Base-by-base conservation (phyloP, 2,329 filamentous ascomycete species). In the Geosmithia putterillii region DNA sequence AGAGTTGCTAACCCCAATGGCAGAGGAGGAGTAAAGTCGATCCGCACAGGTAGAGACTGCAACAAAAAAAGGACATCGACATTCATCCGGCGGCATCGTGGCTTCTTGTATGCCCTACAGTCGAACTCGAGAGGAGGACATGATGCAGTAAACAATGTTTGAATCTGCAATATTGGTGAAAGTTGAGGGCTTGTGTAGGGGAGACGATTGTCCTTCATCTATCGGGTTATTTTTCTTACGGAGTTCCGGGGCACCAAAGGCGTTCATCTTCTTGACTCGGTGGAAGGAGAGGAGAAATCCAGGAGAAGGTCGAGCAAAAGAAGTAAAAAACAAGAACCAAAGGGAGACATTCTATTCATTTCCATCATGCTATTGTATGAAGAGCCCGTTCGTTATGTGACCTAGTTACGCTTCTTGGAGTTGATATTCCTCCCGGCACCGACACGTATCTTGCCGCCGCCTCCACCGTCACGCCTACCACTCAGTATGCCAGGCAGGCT, bases 351-450 rank as follows among this genome's bases (percentile, higher is more conserved):
- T 36, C 34, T 42, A 34, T 43, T 41, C 44, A 46, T 46, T 45
- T 42, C 44, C 23, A 35, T 28, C 35, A n/a, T n/a, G n/a, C n/a
- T n/a, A n/a, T n/a, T n/a, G n/a, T n/a, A n/a, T n/a, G n/a, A n/a
- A n/a, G n/a, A n/a, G n/a, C n/a, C n/a, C 39, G 41, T 42, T 22
- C 42, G 44, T 42, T 15, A 36, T 35, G 39, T 45, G 44, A 35
- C 46, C 53, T 64, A 64, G 51, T 71, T 69, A 56, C 74, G 68
- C 65, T 81, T 84, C 60, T 70, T 83, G 32, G 85, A 81, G 63
- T 98, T 98, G 42, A 96, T 76, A 56, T 83, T 87, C 57, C 80
- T 78, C 8, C 92, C 92, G 10, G 86, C 88, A 8, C 92, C 92
- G 10, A 96, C 79, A 56, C 78, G 83, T 46, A 86, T 76, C 62